These are phyloP conservation scores for Alternaria angustiovoidea DNA, from an alignment of 2,329 filamentous ascomycete species.

Conservation along the genomic window DNA sequence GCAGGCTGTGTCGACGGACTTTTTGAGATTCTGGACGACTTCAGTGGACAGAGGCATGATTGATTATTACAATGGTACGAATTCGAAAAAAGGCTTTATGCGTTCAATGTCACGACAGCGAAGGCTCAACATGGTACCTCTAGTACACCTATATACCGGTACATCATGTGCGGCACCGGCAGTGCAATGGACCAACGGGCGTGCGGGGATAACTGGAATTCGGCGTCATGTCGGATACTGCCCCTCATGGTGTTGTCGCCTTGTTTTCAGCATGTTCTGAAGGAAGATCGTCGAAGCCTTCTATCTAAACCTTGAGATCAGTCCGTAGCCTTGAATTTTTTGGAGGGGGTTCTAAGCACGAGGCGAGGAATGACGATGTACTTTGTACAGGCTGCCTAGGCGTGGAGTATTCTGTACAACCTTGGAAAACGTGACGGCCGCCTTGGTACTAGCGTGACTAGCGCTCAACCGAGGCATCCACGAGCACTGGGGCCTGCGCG, in stretches of 20 bases:
- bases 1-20: constrained; percentile 30
- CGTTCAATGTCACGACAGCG: neutral
- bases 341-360: neutral
- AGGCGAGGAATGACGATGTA: neutral
- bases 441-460: neutral
- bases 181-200: neutral
- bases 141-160: neutral
- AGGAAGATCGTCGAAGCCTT: neutral
- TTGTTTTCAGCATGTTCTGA: neutral
- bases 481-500: neutral
- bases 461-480: neutral
- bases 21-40: constrained; percentile 7
- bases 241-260: neutral
- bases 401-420: neutral
- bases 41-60: constrained; percentile 9
- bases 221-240: constrained; percentile 3
- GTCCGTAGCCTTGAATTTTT: neutral
- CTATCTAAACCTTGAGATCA: neutral
- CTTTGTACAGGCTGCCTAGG: neutral
- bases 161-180: neutral
- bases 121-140: neutral
- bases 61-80: neutral
- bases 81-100: neutral
- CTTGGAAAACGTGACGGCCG: neutral
- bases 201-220: neutral